Evolutionary conservation across 441 rosid species (phyloP), one percentile per base, ranked within the genome.

Genomic region (Arabidopsis hybrid): DNA sequence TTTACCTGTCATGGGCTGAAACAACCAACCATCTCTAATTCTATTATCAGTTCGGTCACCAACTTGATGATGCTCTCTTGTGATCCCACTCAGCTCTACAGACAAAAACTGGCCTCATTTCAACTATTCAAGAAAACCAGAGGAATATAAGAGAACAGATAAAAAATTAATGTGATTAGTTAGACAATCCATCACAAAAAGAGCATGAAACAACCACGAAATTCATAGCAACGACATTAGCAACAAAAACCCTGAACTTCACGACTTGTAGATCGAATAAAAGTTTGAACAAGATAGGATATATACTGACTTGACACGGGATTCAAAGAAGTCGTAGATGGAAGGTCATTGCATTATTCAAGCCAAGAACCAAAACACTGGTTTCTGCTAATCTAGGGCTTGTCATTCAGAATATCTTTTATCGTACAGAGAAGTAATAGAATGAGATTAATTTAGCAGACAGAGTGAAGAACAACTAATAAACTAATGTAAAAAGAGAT

Each of bases 1-100:
- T 40, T 71, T 61, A 61, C 69, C 55, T 71, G 61, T 51, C 10
- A 39, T 61, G 45, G 34, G 67, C 26, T 38, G 29, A 36, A 40
- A 40, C 68, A 60, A 71, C 7, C 60, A 50, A 71, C 7, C 60
- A 50, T 39, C 67, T 71, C 7, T 46, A 39, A 35, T 29, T 13
- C 8, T 13, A 26, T 45, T 31, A 8, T 17, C 16, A 17, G 39
- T 51, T 51, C 6, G 0, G 62, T 42, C 73, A 47, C 12, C n/a
- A 32, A 34, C 57, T 69, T 56, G 14, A 51, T 72, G 53, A 49
- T 60, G 17, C 38, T 63, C 29, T 42, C 47, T 18, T 53, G 76
- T 63, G 29, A 43, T 17, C 46, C 56, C 55, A 53, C 16, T 72
- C 38, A 34, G 29, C 47, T 42, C 52, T 63, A 72, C 36, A 5